Conservation (phyloP, 495 filamentous ascomycete species). For the Melanomma pulvis-pyrius region DNA sequence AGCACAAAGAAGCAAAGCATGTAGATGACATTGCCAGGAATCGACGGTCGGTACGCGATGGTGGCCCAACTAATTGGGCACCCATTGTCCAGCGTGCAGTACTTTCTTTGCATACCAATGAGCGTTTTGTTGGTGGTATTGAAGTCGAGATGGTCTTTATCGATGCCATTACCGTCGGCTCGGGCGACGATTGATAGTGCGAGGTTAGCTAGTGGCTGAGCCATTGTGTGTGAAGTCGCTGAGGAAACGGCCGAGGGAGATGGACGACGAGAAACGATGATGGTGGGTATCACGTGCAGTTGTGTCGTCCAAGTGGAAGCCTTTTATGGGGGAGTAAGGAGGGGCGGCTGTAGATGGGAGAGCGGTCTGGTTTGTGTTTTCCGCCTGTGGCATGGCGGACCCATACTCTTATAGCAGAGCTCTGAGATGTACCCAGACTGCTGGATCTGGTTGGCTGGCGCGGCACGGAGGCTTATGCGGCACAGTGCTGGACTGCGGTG, state of each 20-base stretch:
- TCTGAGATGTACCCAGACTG: background rate
- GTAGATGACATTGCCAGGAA: constrained; percentile 48
- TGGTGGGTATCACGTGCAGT: background rate
- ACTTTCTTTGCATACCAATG: constrained; percentile 26
- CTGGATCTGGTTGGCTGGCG: constrained; percentile 4
- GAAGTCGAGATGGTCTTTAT: constrained; percentile 27
- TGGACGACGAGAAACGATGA: too few species aligned
- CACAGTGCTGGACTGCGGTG: background rate
- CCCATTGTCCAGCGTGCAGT: constrained; percentile 10
- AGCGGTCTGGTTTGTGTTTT: background rate
- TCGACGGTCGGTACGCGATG: constrained; percentile 45
- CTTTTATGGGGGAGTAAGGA: background rate
- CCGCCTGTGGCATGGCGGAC: background rate
- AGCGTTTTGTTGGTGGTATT: constrained; percentile 20
- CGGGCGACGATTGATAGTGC: background rate
- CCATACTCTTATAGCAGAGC: constrained; percentile 4
- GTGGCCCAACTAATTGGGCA: constrained; percentile 32
- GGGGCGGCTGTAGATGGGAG: background rate
- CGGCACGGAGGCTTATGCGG: constrained; percentile 1
- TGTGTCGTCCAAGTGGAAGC: background rate
- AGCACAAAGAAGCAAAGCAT: constrained; percentile 46
- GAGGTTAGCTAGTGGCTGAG: background rate
- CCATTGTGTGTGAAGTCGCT: background rate
- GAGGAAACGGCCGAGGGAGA: background rate
- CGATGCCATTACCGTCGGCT: constrained; percentile 19